Conservation (phyloP, 2,329 filamentous ascomycete species). For the Talaromyces marneffei region DNA sequence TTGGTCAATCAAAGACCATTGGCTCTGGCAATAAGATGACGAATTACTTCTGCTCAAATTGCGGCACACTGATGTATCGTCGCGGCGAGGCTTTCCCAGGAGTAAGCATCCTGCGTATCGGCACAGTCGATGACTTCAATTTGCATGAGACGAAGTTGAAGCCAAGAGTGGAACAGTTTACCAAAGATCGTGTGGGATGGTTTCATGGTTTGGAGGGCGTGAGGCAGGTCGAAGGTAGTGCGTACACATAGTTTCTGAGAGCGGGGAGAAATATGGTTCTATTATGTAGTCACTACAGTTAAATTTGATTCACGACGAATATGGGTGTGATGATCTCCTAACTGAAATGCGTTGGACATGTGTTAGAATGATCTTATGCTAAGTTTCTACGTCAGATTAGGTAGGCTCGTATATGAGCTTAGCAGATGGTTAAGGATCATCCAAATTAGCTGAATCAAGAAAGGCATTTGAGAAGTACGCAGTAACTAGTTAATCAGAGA, state of each 20-base stretch:
- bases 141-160: conserved; percentile 53
- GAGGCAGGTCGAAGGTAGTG: neutral
- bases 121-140: conserved; percentile 57
- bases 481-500: neutral
- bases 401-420: neutral
- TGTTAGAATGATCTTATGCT: neutral
- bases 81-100: conserved; percentile 42
- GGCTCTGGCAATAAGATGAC: conserved; percentile 49
- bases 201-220: neutral
- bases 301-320: neutral
- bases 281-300: neutral
- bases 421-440: neutral
- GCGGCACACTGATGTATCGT: conserved; percentile 58
- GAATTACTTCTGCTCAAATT: conserved; percentile 56
- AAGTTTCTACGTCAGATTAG: neutral
- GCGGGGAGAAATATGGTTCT: neutral
- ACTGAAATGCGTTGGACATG: neutral
- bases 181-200: conserved; percentile 43
- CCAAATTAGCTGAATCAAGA: neutral
- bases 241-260: neutral
- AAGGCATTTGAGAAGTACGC: neutral
- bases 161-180: conserved; percentile 50
- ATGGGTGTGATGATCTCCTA: neutral
- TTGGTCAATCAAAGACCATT: conserved; percentile 45
- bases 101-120: conserved; percentile 48